A percentile compares a stretch with the other conserved stretches of the same genome.
These are phyloP conservation scores for Phaeophleospora eucalypticola DNA, from an alignment of 2,329 filamentous ascomycete species.

Conservation along the genomic window DNA sequence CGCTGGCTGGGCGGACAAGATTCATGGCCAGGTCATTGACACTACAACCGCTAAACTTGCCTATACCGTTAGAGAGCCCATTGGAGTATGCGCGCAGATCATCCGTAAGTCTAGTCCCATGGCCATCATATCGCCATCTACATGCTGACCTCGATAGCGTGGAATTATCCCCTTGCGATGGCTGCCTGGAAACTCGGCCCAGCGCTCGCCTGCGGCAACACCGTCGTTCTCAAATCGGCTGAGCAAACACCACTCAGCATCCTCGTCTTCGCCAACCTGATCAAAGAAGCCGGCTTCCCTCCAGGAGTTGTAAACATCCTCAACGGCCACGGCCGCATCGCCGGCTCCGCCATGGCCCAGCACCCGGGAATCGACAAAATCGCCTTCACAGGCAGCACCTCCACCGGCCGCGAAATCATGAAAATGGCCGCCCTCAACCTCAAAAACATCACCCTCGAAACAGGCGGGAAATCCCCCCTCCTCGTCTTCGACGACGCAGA, in stretches of 20 bases:
- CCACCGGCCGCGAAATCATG: slow-evolving; percentile 71
- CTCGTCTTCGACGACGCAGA: slow-evolving; percentile 57
- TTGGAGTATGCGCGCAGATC: slow-evolving; percentile 48
- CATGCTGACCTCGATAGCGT: not conserved
- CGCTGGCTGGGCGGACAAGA: slow-evolving; percentile 50
- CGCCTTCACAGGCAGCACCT: slow-evolving; percentile 73
- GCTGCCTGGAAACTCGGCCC: slow-evolving; percentile 74
- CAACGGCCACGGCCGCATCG: slow-evolving; percentile 65
- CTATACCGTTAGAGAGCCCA: slow-evolving; percentile 26
- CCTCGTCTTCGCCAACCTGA: slow-evolving; percentile 54
- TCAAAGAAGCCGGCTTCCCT: slow-evolving; percentile 71
- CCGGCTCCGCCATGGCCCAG: slow-evolving; percentile 63
- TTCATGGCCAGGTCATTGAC: slow-evolving; percentile 43
- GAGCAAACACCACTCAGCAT: slow-evolving; percentile 53
- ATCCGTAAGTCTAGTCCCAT: slow-evolving; percentile 56
- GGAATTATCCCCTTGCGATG: slow-evolving; percentile 64
- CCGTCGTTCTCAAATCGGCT: slow-evolving; percentile 53
- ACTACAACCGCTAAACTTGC: slow-evolving; percentile 54
- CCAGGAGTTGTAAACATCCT: slow-evolving; percentile 73
- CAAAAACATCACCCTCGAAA: slow-evolving; percentile 61
- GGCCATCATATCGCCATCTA: too few relatives aligned
- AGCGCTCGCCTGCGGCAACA: slow-evolving; percentile 54
- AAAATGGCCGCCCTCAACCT: slow-evolving; percentile 62
- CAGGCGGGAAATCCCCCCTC: slow-evolving; percentile 56
- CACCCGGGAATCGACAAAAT: slow-evolving; percentile 70